Percentiles rank a stretch among this genome's conserved stretches.
Evolutionary conservation across 805 yeast genomes (phyloP).

Genomic region (Cephaloascus albidus): DNA sequence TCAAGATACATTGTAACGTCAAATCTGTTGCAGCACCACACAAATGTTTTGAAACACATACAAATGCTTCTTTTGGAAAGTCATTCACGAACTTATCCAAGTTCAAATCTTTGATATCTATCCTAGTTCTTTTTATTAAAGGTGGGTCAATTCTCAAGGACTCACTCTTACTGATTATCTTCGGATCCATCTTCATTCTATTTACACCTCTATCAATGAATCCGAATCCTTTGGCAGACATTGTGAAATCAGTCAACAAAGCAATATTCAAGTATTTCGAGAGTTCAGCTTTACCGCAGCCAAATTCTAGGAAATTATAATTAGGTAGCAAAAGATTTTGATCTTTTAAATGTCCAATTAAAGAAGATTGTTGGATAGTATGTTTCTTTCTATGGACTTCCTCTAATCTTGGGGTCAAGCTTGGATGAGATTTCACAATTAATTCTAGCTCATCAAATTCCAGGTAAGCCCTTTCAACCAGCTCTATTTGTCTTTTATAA

Average conservation of each 20-base stretch:
- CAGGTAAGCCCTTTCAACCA: neutral
- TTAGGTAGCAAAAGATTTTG: constrained; percentile 24
- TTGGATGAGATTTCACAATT: constrained; percentile 14
- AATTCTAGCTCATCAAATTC: neutral
- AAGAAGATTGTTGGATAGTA: constrained; percentile 72
- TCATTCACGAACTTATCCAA: constrained; percentile 34
- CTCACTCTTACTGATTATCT: constrained; percentile 46
- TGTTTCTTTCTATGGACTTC: constrained; percentile 60
- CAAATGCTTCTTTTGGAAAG: constrained; percentile 12
- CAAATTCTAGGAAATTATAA: constrained; percentile 60
- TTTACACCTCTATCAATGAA: constrained; percentile 71
- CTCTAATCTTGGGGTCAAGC: constrained; percentile 28
- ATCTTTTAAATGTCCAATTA: constrained; percentile 56
- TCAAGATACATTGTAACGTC: constrained; percentile 56
- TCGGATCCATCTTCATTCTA: constrained; percentile 69
- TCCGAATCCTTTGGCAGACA: constrained; percentile 29
- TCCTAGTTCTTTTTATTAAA: constrained; percentile 41
- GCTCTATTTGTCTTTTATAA: neutral
- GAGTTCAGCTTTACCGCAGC: constrained; percentile 86
- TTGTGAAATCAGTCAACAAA: constrained; percentile 2
- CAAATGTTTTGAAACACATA: constrained; percentile 77
- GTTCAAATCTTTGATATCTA: constrained; percentile 73
- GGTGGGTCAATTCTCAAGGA: constrained; percentile 15
- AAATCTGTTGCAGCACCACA: constrained; percentile 94
- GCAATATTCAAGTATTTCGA: constrained; percentile 47